These are phyloP conservation scores for Fusarium floridanum DNA, from an alignment of 2,329 filamentous ascomycete species.

Conservation along the genomic window DNA sequence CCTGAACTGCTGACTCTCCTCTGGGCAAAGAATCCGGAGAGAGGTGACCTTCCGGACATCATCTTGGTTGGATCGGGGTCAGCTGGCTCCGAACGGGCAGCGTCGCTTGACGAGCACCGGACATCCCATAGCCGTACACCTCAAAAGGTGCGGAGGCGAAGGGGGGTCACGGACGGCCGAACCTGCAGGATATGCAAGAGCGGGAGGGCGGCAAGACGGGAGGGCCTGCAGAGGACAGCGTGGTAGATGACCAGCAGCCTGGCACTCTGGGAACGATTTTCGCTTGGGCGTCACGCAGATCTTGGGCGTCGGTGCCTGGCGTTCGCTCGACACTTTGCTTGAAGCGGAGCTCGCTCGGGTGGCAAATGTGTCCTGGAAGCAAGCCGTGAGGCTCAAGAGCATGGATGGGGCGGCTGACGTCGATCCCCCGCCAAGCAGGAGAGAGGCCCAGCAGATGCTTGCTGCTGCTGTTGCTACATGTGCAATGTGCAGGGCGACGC, in stretches of 20 bases:
- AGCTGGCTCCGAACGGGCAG: conserved; percentile 15
- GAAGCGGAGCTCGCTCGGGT: conserved; percentile 14
- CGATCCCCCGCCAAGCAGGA: conserved; percentile 33
- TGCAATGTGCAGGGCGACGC: conserved; percentile 12
- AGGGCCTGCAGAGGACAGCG: conserved; percentile 34
- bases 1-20: neutral
- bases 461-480: neutral
- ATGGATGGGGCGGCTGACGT: conserved; percentile 33
- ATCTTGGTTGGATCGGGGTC: conserved; percentile 23
- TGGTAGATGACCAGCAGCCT: conserved; percentile 18
- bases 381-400: conserved; percentile 38
- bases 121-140: conserved; percentile 21
- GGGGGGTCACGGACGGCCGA: conserved; percentile 16
- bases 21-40: neutral
- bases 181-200: conserved; percentile 36
- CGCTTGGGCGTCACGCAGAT: conserved; percentile 19
- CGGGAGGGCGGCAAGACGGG: conserved; percentile 30
- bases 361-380: conserved; percentile 34
- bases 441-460: neutral
- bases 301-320: conserved; percentile 33
- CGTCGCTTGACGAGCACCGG: conserved; percentile 30
- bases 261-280: conserved; percentile 30
- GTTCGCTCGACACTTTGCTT: neutral
- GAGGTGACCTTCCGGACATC: conserved; percentile 1
- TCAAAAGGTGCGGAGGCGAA: conserved; percentile 21